These are phyloP conservation scores for Chrysoporthe austroafricana DNA, from an alignment of 2,329 filamentous ascomycete genomes.

Conservation along the genomic window DNA sequence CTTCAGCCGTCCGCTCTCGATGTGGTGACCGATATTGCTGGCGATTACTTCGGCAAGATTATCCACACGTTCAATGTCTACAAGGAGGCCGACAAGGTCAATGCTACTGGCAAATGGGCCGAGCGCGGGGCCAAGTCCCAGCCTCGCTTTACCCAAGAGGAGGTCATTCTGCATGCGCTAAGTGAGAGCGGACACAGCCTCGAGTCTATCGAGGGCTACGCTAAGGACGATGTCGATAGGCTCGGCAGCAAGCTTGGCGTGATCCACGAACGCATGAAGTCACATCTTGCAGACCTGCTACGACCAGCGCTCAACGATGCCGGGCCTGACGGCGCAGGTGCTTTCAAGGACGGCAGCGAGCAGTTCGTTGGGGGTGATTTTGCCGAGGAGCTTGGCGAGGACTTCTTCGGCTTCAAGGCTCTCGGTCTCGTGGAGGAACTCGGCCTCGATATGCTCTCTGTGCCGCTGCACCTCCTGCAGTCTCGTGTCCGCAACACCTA, in stretches of 20 bases:
- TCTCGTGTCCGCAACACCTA: constrained; percentile 85
- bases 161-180: constrained; percentile 84
- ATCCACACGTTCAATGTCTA: constrained; percentile 80
- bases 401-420: constrained; percentile 98
- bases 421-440: constrained; percentile 91
- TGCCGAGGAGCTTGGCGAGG: constrained; percentile 94
- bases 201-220: constrained; percentile 80
- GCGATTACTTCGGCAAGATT: constrained; percentile 87
- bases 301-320: constrained; percentile 84
- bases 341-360: constrained; percentile 95
- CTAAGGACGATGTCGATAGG: constrained; percentile 91
- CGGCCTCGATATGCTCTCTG: constrained; percentile 82
- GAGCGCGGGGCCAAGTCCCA: constrained; percentile 53
- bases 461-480: constrained; percentile 92
- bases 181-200: constrained; percentile 83
- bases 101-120: constrained; percentile 48
- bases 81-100: constrained; percentile 78
- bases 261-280: constrained; percentile 94
- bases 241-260: constrained; percentile 76
- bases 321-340: constrained; percentile 81
- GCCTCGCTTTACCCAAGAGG: constrained; percentile 77
- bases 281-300: constrained; percentile 88
- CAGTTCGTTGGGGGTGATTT: constrained; percentile 97
- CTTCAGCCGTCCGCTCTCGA: constrained; percentile 94
- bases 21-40: constrained; percentile 83